Evolutionary conservation across 306 rosid species (phyloP), one percentile per base, ranked within the genome.

Genomic region (Phaseolus lunatus): DNA sequence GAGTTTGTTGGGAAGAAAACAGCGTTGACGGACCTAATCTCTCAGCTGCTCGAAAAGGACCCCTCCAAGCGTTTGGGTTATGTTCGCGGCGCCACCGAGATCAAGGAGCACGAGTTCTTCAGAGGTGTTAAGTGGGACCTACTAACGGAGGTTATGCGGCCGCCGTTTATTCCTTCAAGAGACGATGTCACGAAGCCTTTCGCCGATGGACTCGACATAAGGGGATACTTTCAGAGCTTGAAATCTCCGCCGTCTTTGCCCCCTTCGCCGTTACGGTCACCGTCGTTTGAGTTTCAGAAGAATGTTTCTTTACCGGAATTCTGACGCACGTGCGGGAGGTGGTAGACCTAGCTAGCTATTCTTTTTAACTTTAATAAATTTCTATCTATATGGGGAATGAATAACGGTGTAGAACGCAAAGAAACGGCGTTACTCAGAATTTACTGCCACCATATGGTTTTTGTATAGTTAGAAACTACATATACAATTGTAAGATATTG

Each of bases 71-170:
- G 99, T 20, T 70, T 95, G 78, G 97, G 99, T 7, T 95, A 82
- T 78, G 73, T 29, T 15, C 29, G 90, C 0, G 99, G 99, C 39
- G 98, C 94, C 5, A 33, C 48, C 8, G 97, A 95, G 88, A 90
- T 95, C 67, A 95, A 87, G 85, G 94, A 82, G 66, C 99, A 95
- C 61, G 83, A 64, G 68, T 95, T 92, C 86, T 92, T 95, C 48
- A 73, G 78, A 63, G 99, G 99, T 22, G 84, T 95, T 1, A 78
- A 78, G 80, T 95, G 99, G 99, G 90, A 95, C 84, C 81, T 89
- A 16, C 72, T 95, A 0, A 81, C 90, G 75, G 92, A 89, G 50
- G 92, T 90, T 0, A 45, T 62, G 5, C 81, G 97, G 16, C 89
- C 97, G 4, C 97, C 97, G 70, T 90, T 86, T 59, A 87, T 93